Evolutionary conservation across 2,329 filamentous ascomycete genomes (phyloP).

Genomic region (Monilinia laxa): DNA sequence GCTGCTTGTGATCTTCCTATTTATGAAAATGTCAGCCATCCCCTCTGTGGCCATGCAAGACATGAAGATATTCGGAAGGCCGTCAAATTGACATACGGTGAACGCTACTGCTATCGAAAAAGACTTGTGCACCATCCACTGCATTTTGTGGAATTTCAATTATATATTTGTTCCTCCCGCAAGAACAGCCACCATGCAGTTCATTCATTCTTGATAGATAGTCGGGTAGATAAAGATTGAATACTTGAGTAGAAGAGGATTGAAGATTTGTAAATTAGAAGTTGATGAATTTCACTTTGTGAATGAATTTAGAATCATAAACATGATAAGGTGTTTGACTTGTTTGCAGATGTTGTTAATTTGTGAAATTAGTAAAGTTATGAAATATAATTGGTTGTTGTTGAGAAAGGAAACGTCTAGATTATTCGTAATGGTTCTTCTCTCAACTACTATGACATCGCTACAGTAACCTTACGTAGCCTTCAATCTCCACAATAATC

Average conservation of each 20-base stretch:
- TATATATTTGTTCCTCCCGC: conserved; percentile 80
- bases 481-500: neutral
- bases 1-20: conserved; percentile 66
- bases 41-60: neutral
- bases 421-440: conserved; percentile 17
- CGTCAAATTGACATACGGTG: conserved; percentile 60
- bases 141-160: conserved; percentile 65
- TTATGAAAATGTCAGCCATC: conserved; percentile 16
- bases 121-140: conserved; percentile 60
- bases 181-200: conserved; percentile 70
- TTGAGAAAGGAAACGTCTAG: conserved; percentile 19
- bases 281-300: too few species aligned
- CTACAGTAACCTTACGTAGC: neutral
- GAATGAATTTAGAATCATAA: neutral
- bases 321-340: too few species aligned
- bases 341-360: neutral
- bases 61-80: neutral
- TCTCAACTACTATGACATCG: conserved; percentile 1
- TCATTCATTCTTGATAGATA: conserved; percentile 10
- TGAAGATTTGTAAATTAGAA: too few species aligned
- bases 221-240: neutral
- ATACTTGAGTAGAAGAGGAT: neutral
- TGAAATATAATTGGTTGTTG: conserved; percentile 19
- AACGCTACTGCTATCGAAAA: conserved; percentile 53
- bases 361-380: neutral